Percentiles rank a stretch among this genome's conserved stretches.
Conservation (phyloP, 305 asterid genomes). For the Fraxinus floribunda region DNA sequence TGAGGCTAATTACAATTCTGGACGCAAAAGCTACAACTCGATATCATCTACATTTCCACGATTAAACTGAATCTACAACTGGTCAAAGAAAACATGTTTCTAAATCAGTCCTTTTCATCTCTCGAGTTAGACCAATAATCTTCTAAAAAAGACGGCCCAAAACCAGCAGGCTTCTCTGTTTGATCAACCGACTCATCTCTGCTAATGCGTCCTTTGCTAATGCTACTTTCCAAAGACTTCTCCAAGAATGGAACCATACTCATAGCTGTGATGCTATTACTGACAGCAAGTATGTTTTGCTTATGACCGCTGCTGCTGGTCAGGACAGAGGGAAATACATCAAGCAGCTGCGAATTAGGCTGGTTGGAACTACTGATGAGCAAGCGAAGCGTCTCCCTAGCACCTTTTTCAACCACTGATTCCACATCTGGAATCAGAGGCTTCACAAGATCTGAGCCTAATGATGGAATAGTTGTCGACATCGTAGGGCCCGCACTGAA, state of each 20-base stretch:
- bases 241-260: conserved; percentile 45
- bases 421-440: conserved; percentile 64
- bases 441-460: conserved; percentile 50
- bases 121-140: neutral
- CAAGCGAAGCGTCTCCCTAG: conserved; percentile 83
- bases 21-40: neutral
- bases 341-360: conserved; percentile 48
- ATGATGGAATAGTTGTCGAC: conserved; percentile 55
- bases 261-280: conserved; percentile 41
- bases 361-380: conserved; percentile 72
- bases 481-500: conserved; percentile 75
- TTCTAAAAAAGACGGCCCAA: conserved; percentile 31
- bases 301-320: conserved; percentile 29
- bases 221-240: conserved; percentile 24
- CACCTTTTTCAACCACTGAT: conserved; percentile 66
- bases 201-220: conserved; percentile 17
- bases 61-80: conserved; percentile 16
- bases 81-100: neutral
- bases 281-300: conserved; percentile 38
- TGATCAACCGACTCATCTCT: conserved; percentile 33
- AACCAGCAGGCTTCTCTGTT: conserved; percentile 43
- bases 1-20: conserved; percentile 11
- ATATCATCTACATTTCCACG: conserved; percentile 30
- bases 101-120: conserved; percentile 31
- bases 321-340: conserved; percentile 53